Base-by-base conservation (phyloP, 306 rosid species). In the Rosa chinensis region DNA sequence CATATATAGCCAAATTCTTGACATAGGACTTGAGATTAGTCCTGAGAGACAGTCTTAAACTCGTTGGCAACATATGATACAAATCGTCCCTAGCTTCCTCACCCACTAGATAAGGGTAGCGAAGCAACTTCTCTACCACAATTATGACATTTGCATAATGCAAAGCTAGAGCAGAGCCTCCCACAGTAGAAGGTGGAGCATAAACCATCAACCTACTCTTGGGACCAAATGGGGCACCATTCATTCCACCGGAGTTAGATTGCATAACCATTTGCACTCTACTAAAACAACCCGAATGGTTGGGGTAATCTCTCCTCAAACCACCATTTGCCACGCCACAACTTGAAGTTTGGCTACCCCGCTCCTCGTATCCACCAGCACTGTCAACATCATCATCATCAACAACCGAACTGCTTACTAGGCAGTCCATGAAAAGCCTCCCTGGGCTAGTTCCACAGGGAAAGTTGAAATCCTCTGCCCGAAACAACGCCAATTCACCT, bases 61-160 rank as follows among this genome's bases (percentile, higher is more conserved):
- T 95, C 25, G 88, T 87, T 9, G 99, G 98, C 64, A 95, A 85
- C 98, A 95, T 93, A 82, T 88, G 96, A 81, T 93, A 95, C 73
- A 95, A 86, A 85, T 95, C 92, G 37, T 90, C 97, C 79, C 97
- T 82, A 23, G 99, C 98, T 85, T 95, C 99, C 45, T 95, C 99
- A 0, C 99, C 96, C 1, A 95, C 92, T 39, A 95, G 80, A 85
- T 95, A 97, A 13, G 99, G 97, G 78, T 90, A 95, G 37, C 91
- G 89, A 79, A 93, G 97, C 80, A 95, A 81, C 86, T 95, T 95
- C 84, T 95, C 98, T 5, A 91, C 86, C 58, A 95, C 94, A 70
- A 89, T 90, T 68, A 93, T 88, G 45, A 93, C 90, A 86, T 95
- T 95, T 32, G 99, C 98, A 86, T 95, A 95, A 85, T 95, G 99